Evolutionary conservation across 805 yeast species (phyloP), one percentile per base, ranked within the genome.

Genomic region (Candida ipomoeae): DNA sequence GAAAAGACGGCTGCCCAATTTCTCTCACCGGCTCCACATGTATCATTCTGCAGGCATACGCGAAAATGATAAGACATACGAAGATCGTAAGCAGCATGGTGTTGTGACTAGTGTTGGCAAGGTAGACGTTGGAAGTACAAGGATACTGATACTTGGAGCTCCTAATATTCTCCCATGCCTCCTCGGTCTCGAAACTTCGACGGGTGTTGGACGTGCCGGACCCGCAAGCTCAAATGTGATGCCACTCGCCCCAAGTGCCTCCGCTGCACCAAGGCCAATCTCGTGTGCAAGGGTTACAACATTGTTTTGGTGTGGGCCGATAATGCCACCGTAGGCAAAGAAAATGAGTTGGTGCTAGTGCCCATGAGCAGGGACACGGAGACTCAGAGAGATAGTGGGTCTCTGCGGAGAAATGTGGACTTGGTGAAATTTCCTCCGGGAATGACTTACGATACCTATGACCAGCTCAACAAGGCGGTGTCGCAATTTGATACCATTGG

Each of bases 141-240:
- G 43, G 21, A 18, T 5, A 26, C 31, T 5, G 33, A 18, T 21
- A 40, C 34, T 26, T 14, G 34, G 17, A 21, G 13, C 15, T 23
- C 5, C 41, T 40, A 18, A 32, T 29, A 29, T 7, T 39, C 31
- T 39, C 32, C 43, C 44, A 57, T 57, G 61, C 53, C 54, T 20
- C 58, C 54, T 17, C 34, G 61, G 29, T 56, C 60, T 20, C 62
- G 78, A 42, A 68, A 63, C 44, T 78, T 78, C 60, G 67, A 74
- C 41, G 84, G 84, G 3, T 80, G 84, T 61, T 77, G 79, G 70
- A 80, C 84, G 6, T 80, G 84, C 55, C 66, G 84, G 36, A 59
- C 65, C 20, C 65, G 83, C 23, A 79, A 78, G 54, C 78, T 80
- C 55, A 78, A 78, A 59, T 80, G 84, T 62, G 84, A 79, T 58